These are phyloP conservation scores for Coemansia aciculifera DNA, from an alignment of 192 early-diverging fungal species.

Conservation along the genomic window DNA sequence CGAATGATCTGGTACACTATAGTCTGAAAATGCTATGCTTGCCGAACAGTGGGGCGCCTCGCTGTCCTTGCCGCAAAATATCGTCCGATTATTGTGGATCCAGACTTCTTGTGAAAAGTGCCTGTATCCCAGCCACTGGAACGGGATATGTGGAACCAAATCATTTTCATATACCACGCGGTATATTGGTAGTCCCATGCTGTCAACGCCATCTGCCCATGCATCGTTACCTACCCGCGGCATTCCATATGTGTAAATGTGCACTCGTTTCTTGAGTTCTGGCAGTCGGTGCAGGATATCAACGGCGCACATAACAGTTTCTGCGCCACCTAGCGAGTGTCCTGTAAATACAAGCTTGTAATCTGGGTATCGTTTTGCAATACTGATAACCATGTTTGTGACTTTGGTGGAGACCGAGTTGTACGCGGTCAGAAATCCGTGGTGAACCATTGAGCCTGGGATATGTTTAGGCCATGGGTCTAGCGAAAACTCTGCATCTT, in stretches of 20 bases:
- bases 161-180: slow-evolving; percentile 48
- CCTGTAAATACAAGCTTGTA: slow-evolving; percentile 55
- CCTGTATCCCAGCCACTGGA: slow-evolving; percentile 53
- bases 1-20: slow-evolving; percentile 47
- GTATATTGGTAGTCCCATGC: slow-evolving; percentile 30
- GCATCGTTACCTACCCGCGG: slow-evolving; percentile 48
- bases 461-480: slow-evolving; percentile 50
- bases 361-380: slow-evolving; percentile 22
- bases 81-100: slow-evolving; percentile 41
- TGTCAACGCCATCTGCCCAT: slow-evolving; percentile 37
- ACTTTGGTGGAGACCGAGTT: slow-evolving; percentile 36
- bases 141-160: slow-evolving; percentile 53
- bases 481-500: slow-evolving; percentile 47
- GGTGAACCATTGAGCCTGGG: slow-evolving; percentile 51
- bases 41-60: slow-evolving; percentile 37
- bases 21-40: slow-evolving; percentile 21
- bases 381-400: slow-evolving; percentile 8
- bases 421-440: slow-evolving; percentile 50
- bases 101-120: slow-evolving; percentile 51
- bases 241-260: slow-evolving; percentile 55
- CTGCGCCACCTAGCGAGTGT: slow-evolving; percentile 55
- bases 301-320: slow-evolving; percentile 43
- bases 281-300: slow-evolving; percentile 28
- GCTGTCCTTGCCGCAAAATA: slow-evolving; percentile 37
- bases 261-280: slow-evolving; percentile 26